phyloP scores from a whole-genome alignment of 2,329 filamentous ascomycete species.

The Metarhizium anisopliae region DNA sequence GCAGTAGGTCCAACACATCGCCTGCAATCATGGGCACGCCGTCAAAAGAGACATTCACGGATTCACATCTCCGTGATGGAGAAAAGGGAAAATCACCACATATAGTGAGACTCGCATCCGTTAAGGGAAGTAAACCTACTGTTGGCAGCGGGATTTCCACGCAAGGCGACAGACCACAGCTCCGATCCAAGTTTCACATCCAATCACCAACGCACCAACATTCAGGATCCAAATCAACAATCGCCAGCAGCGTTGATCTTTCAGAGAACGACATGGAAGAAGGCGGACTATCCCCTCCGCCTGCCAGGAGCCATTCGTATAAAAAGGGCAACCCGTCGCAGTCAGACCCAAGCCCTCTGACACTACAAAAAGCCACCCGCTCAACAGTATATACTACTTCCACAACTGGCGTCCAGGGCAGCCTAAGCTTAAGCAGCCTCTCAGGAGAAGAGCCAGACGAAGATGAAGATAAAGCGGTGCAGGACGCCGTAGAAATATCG shows the following conservation, averaged over 20 bases:
- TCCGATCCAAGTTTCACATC: constrained; percentile 8
- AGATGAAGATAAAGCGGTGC: constrained; percentile 25
- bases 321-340: neutral
- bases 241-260: neutral
- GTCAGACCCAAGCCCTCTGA: neutral
- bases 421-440: neutral
- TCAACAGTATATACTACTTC: neutral
- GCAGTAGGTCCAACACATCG: constrained; percentile 45
- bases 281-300: neutral
- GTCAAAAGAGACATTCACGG: constrained; percentile 23
- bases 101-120: constrained; percentile 5
- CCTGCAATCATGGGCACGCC: constrained; percentile 40
- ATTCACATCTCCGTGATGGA: neutral
- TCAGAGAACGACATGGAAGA: neutral
- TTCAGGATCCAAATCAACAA: constrained; percentile 1
- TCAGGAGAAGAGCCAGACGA: constrained; percentile 7
- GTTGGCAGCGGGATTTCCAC: neutral
- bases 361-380: neutral
- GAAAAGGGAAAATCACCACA: neutral
- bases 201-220: constrained; percentile 1
- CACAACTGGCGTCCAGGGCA: neutral
- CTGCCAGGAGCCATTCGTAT: neutral
- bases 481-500: constrained; percentile 53
- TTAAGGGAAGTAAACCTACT: neutral
- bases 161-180: neutral